Evolutionary conservation across 129 eudicot genomes (phyloP), one percentile per base, ranked within the genome.

Genomic region (Pulicaria dysenterica): DNA sequence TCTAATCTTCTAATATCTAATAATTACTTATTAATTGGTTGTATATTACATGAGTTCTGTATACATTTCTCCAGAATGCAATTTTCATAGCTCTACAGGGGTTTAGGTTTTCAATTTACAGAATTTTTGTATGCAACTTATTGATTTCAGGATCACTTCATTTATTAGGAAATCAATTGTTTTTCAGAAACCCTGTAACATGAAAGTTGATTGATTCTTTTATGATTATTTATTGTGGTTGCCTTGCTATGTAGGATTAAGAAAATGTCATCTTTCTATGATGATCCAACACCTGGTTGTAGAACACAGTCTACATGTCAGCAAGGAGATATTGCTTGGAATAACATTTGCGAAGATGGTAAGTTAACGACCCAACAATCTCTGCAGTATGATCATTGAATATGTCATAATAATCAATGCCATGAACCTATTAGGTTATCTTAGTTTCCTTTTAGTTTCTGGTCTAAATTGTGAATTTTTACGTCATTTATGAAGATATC

Each of bases 271-370:
- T 19, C 73, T 4, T 45, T 75, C 31, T 75, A 14, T 34, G 34
- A 54, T 64, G 79, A 74, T 74, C 54, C 79, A 75, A 42, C 69
- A 58, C 53, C 49, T 36, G 45, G 49, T 59, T 39, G 49, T 44
- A 72, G 38, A 60, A 15, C 77, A 59, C 77, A 58, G 58, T 10
- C 72, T 51, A 65, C 64, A 43, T 75, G 58, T 53, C 73, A 64
- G 73, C 65, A 75, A 75, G 79, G 39, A 46, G 73, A 66, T 36
- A 45, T 67, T 66, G 67, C 58, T 54, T 75, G 73, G 67, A 75
- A 66, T 50, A 58, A 75, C 44, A 8, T n/a, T 6, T 46, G 12
- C 0, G 8, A 56, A 66, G 58, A 75, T 66, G 73, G 66, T 55
- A 57, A 67, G 63, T n/a, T n/a, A 59, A 12, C 4, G 10, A 24